Evolutionary conservation across 371 early-diverging fungal genomes (phyloP), one percentile per base, ranked within the genome.

Genomic region (Haplosporangium sp.): DNA sequence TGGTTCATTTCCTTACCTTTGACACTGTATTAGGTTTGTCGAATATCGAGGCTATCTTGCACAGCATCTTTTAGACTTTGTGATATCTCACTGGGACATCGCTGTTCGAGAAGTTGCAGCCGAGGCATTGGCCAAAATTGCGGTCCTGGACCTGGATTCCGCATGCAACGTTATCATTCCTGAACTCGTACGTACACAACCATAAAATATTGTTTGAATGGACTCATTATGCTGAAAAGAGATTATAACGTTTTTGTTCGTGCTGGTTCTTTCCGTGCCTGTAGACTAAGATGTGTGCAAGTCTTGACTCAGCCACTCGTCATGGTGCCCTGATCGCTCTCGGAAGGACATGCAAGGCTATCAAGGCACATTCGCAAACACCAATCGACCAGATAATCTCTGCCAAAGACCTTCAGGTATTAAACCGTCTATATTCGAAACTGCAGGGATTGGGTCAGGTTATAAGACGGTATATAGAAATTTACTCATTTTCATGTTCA

Each of bases 1-100:
- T 7, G 20, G n/a, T n/a, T 10, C 23, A 13, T 42, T 29, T 46
- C 29, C 45, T n/a, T 20, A 14, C 21, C 46, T 5, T 18, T n/a
- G 40, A 29, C 55, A 16, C 14, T 45, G 11, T 12, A 18, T 36
- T 80, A 94, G 94, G 16, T 93, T 90, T 72, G 73, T 69, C 2
- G 94, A 92, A 53, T 97, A 97, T 67, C 83, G 90, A 6, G 77
- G 85, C 54, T 87, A 85, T 45, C 80, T 96, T 57, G 85, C 95
- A n/a, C 80, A 87, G n/a, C 93, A 95, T 64, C 80, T 95, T 14
- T 74, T 90, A 5, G 74, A 77, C 0, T 69, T 83, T 9, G 91
- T 90, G 13, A 80, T 91, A 7, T 71, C 82, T 29, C 97, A 98
- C 71, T 98, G 98, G 98, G 98, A 98, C 71, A 83, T 87, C 57